Evolutionary conservation across 306 rosid genomes (phyloP), one percentile per base, ranked within the genome.

Genomic region (Pueraria montana): DNA sequence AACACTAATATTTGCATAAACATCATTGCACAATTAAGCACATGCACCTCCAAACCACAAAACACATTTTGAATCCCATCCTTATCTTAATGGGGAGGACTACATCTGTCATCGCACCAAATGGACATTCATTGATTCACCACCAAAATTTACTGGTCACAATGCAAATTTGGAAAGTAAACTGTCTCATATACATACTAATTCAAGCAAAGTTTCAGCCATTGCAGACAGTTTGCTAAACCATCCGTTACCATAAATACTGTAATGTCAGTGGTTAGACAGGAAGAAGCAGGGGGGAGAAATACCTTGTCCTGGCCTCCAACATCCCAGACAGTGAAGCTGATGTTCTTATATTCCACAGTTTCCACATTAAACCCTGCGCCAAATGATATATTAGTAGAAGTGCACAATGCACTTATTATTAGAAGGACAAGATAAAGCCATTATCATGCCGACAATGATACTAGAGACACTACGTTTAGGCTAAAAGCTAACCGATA

Each of bases 241-340:
- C 63, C 55, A 59, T 12, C 32, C 18, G 27, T 40, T 20, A 40
- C 52, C n/a, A 5, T 2, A 58, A 62, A 20, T 18, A 27, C 52
- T 62, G 24, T 53, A 48, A 58, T 52, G 59, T 26, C 38, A 76
- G 59, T 16, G 34, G 18, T 34, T 43, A 11, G 9, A n/a, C 40
- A 52, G 5, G 58, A 59, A 14, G 59, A 55, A 8, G 64, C 18
- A 20, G 30, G 34, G 13, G 56, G 13, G 36, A 49, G 42, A 50
- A 74, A 32, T 83, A 95, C 98, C 97, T 93, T 93, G 91, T 92
- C 97, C 84, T 95, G 97, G 52, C 97, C 98, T 45, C 97, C 98
- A 2, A 95, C 98, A 90, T 95, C 98, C 98, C 97, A 95, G 80
- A 95, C 97, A 58, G 98, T 95, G 84, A 95, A 95, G 89, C 98